Conservation (phyloP, 1,139 yeast species). For the Arxiozyma bovina region DNA sequence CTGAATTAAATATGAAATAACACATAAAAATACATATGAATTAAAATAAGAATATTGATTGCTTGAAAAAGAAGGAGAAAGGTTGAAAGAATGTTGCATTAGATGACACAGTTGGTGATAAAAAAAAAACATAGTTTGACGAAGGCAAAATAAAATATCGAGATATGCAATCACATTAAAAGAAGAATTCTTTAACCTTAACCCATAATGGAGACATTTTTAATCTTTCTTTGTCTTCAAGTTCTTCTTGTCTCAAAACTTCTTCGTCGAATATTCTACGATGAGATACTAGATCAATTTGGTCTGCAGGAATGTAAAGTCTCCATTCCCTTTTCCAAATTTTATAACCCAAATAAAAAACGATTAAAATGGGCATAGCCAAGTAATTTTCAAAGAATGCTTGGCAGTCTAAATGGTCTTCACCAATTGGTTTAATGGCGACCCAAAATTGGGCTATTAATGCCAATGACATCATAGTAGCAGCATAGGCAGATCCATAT, state of each 20-base stretch:
- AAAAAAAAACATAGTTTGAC: neutral
- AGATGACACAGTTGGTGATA: neutral
- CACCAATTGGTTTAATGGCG: slow-evolving; percentile 62
- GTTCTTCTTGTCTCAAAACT: slow-evolving; percentile 56
- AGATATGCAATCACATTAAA: neutral
- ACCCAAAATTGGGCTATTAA: slow-evolving; percentile 46
- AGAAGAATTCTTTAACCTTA: slow-evolving; percentile 36
- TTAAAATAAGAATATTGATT: neutral
- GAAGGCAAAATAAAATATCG: neutral
- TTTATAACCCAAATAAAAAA: slow-evolving; percentile 50
- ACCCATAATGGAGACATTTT: slow-evolving; percentile 47
- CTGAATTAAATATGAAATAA: too few relatives aligned
- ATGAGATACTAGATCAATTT: slow-evolving; percentile 62
- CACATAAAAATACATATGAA: too few relatives aligned
- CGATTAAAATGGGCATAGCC: slow-evolving; percentile 54
- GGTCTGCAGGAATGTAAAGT: slow-evolving; percentile 42
- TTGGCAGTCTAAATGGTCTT: slow-evolving; percentile 39
- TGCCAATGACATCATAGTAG: slow-evolving; percentile 41
- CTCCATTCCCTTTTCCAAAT: slow-evolving; percentile 51
- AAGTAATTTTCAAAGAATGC: slow-evolving; percentile 56
- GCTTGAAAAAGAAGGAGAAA: neutral
- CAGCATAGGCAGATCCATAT: slow-evolving; percentile 46
- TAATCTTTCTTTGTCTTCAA: slow-evolving; percentile 50
- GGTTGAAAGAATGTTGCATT: neutral
- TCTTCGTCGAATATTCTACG: slow-evolving; percentile 67